phyloP scores from a whole-genome alignment of 139 green algal genomes.

The Closterium sp. region DNA sequence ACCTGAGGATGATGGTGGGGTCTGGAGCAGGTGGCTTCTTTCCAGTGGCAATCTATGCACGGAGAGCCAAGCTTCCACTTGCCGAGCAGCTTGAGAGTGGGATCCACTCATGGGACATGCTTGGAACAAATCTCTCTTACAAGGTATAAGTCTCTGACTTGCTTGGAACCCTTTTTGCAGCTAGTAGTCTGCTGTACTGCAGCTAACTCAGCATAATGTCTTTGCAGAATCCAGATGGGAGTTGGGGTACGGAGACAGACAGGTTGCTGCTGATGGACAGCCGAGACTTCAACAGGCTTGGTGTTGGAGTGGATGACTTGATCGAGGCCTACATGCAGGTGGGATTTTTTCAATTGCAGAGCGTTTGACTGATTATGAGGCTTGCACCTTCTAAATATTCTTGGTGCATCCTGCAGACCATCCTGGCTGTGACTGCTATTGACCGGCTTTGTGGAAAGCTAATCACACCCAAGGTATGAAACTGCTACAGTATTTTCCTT shows the following conservation, averaged over 20 bases:
- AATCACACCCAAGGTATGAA: conserved; percentile 44
- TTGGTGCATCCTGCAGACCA: conserved; percentile 24
- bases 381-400: background rate
- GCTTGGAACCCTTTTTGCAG: background rate
- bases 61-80: conserved; percentile 31
- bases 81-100: conserved; percentile 29
- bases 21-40: conserved; percentile 37
- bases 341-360: conserved; percentile 1
- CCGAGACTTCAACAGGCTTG: conserved; percentile 44
- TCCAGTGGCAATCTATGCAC: conserved; percentile 44
- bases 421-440: conserved; percentile 45
- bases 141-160: conserved; percentile 10
- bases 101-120: conserved; percentile 45
- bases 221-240: conserved; percentile 49
- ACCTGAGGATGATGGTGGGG: conserved; percentile 42
- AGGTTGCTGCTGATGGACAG: conserved; percentile 47
- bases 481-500: background rate
- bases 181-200: background rate
- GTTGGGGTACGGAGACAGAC: conserved; percentile 41
- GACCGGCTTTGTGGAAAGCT: conserved; percentile 41
- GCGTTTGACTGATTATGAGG: background rate
- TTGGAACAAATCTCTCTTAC: conserved; percentile 47
- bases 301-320: conserved; percentile 46
- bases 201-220: background rate
- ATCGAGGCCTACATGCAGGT: conserved; percentile 50